phyloP scores from a whole-genome alignment of 2,329 filamentous ascomycete species.

The Thelonectria blattea region DNA sequence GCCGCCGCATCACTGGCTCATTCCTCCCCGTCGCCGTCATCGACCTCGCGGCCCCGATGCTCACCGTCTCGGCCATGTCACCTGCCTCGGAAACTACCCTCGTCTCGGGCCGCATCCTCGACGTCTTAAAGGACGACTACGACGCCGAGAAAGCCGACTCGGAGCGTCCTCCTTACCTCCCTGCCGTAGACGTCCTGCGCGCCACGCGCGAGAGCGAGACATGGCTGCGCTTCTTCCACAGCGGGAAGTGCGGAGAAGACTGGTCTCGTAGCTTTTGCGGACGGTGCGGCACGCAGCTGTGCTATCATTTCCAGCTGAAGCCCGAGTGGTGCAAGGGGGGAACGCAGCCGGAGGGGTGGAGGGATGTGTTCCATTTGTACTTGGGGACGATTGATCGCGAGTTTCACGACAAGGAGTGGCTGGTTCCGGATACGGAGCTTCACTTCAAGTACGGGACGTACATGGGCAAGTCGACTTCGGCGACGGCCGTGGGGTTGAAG shows the following conservation, averaged over 20 bases:
- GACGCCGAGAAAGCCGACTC: constrained; percentile 23
- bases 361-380: constrained; percentile 29
- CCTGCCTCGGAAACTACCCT: constrained; percentile 18
- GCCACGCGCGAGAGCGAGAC: constrained; percentile 21
- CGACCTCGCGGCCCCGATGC: constrained; percentile 25
- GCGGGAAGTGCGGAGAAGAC: constrained; percentile 17
- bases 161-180: constrained; percentile 26
- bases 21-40: constrained; percentile 16
- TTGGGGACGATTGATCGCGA: constrained; percentile 31
- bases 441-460: constrained; percentile 26
- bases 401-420: constrained; percentile 31
- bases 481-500: constrained; percentile 23
- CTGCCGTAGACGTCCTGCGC: constrained; percentile 28
- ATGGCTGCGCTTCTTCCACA: constrained; percentile 38
- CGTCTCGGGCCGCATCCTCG: constrained; percentile 25
- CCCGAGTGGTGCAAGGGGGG: constrained; percentile 23
- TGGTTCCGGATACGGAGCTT: constrained; percentile 22
- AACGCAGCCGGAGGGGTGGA: constrained; percentile 23
- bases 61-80: constrained; percentile 32
- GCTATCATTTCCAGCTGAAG: constrained; percentile 28
- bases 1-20: constrained; percentile 27
- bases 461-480: constrained; percentile 31
- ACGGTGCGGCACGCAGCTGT: constrained; percentile 32
- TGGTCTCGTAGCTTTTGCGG: constrained; percentile 37
- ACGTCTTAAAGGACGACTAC: constrained; percentile 23